Percentiles rank a stretch among this genome's conserved stretches.
Conservation (phyloP, 2,329 filamentous ascomycete genomes). For the Xylaria hypoxylon region DNA sequence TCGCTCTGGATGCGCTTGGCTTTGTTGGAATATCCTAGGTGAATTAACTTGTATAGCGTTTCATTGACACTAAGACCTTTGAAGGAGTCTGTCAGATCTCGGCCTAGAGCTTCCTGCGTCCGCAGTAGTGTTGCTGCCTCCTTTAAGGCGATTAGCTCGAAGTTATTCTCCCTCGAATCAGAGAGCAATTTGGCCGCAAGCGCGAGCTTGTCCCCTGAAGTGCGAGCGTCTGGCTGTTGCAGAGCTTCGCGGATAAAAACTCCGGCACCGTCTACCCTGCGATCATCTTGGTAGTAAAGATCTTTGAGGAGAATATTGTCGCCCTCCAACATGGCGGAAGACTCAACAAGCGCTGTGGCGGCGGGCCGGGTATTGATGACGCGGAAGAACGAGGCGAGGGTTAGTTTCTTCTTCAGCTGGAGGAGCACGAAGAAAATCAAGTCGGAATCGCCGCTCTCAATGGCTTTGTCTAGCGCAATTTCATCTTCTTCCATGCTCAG, state of each 20-base stretch:
- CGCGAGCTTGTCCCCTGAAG: constrained; percentile 86
- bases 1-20: constrained; percentile 90
- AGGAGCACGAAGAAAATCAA: constrained; percentile 90
- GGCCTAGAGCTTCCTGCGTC: constrained; percentile 88
- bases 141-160: constrained; percentile 80
- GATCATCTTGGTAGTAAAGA: constrained; percentile 96
- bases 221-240: constrained; percentile 74
- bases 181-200: constrained; percentile 84
- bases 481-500: constrained; percentile 96
- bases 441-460: constrained; percentile 95
- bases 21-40: constrained; percentile 82
- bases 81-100: constrained; percentile 82
- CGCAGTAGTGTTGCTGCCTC: constrained; percentile 84
- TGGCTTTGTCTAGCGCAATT: constrained; percentile 93
- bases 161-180: constrained; percentile 82
- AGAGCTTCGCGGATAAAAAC: constrained; percentile 89
- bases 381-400: constrained; percentile 91
- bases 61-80: constrained; percentile 89
- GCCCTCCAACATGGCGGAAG: constrained; percentile 74
- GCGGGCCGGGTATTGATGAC: constrained; percentile 86
- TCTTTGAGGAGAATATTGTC: constrained; percentile 91
- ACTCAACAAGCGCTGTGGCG: constrained; percentile 90
- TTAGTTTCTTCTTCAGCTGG: constrained; percentile 88
- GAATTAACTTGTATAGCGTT: constrained; percentile 89
- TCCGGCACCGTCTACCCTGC: constrained; percentile 86